phyloP scores from a whole-genome alignment of 148 eudicot genomes.

The Rhododendron vialii region DNA sequence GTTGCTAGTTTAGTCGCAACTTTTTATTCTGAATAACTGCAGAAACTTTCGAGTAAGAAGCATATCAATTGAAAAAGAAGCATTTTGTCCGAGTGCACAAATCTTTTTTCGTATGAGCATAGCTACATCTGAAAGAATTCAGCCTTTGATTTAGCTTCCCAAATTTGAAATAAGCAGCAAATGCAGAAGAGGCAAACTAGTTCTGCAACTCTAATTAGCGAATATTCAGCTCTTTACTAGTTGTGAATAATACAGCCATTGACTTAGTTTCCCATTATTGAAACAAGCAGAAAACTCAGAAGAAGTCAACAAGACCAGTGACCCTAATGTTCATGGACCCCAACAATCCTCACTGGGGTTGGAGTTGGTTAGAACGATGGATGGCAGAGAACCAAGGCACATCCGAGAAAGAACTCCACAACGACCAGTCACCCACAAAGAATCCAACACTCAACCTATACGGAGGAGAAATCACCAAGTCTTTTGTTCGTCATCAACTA shows the following conservation, averaged over 20 bases:
- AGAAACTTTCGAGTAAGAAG: not conserved
- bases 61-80: not conserved
- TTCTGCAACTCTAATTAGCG: constrained; percentile 35
- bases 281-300: constrained; percentile 82
- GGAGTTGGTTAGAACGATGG: constrained; percentile 98
- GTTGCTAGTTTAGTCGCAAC: not conserved
- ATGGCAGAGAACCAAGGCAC: constrained; percentile 57
- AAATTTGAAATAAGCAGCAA: constrained; percentile 48
- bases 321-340: constrained; percentile 70
- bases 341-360: constrained; percentile 87
- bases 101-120: not conserved
- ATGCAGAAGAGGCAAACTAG: constrained; percentile 69
- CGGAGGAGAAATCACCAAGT: constrained; percentile 42
- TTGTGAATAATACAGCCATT: not conserved
- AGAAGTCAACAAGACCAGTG: constrained; percentile 56
- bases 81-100: not conserved
- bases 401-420: constrained; percentile 38
- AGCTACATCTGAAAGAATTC: not conserved
- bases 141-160: not conserved
- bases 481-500: constrained; percentile 50
- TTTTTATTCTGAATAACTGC: not conserved
- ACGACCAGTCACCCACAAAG: constrained; percentile 18
- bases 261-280: not conserved
- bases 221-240: not conserved
- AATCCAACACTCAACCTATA: constrained; percentile 4